Evolutionary conservation across 208 protist genomes (phyloP).

Genomic region (Sergeia podlipaevii): DNA sequence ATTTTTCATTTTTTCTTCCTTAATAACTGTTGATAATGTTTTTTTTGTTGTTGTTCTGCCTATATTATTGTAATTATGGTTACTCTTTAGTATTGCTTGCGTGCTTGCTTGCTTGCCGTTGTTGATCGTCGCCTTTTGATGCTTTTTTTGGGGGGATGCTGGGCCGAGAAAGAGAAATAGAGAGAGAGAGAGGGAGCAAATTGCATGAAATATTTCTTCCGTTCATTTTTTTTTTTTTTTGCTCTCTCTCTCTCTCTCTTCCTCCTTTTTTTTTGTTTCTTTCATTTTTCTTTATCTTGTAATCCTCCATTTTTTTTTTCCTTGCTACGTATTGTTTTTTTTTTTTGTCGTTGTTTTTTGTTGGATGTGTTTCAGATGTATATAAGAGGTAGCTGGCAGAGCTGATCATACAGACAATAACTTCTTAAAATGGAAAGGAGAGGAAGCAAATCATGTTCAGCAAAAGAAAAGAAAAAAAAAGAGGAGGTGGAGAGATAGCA

Average conservation of each 20-base stretch:
- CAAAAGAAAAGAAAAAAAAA: no score
- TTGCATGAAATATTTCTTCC: constrained; percentile 6
- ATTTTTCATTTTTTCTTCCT: constrained; percentile 4
- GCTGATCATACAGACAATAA: no score
- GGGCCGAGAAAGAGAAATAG: not conserved
- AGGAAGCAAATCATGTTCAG: no score
- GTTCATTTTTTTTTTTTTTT: not conserved
- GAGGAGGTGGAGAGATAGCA: no score
- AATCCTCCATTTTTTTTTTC: not conserved
- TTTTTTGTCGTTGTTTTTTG: not conserved
- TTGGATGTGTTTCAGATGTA: not conserved
- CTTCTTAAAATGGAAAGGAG: no score
- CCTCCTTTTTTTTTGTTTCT: constrained; percentile 4
- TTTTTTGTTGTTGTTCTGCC: constrained; percentile 4
- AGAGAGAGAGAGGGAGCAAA: constrained; percentile 4
- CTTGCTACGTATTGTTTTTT: not conserved
- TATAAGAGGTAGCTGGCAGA: no score
- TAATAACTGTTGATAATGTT: not conserved
- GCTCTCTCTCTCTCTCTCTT: not conserved
- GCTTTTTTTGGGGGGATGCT: no score
- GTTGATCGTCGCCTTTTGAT: no score
- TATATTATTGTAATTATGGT: not conserved
- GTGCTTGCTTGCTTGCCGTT: no score
- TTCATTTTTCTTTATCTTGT: constrained; percentile 8
- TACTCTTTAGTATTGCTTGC: constrained; percentile 9